These are phyloP conservation scores for Heliocybe sulcata DNA, from an alignment of 1,284 basidiomycete genomes.

Conservation along the genomic window DNA sequence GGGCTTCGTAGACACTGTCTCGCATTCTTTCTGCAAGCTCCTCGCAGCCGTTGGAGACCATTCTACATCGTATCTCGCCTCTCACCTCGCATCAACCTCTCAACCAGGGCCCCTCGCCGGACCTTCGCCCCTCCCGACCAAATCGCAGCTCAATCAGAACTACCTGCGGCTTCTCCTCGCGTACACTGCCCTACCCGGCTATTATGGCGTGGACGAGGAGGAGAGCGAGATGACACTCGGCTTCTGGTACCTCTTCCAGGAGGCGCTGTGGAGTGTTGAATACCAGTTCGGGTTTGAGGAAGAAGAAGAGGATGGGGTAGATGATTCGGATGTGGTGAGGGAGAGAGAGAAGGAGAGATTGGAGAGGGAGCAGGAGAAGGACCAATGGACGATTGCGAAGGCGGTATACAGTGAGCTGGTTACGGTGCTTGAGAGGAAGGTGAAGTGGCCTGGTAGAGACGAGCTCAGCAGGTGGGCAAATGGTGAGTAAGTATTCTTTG, in stretches of 20 bases:
- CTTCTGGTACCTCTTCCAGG: conserved; percentile 87
- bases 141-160: conserved; percentile 54
- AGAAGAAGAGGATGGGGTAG: conserved; percentile 24
- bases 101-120: conserved; percentile 6
- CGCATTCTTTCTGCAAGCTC: conserved; percentile 72
- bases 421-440: conserved; percentile 62
- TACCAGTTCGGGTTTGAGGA: conserved; percentile 40
- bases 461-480: conserved; percentile 52
- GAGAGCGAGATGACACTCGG: conserved; percentile 81
- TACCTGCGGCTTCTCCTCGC: conserved; percentile 69
- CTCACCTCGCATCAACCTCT: conserved; percentile 45
- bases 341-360: conserved; percentile 16
- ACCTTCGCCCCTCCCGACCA: conserved; percentile 21
- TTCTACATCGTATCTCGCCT: conserved; percentile 73
- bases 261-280: conserved; percentile 76
- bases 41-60: conserved; percentile 79
- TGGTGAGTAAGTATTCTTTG: conserved; percentile 35
- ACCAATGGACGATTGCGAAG: conserved; percentile 54
- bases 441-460: conserved; percentile 53
- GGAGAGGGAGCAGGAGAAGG: conserved; percentile 28
- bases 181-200: conserved; percentile 70
- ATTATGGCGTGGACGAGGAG: conserved; percentile 76
- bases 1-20: conserved; percentile 43
- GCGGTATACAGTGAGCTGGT: conserved; percentile 77
- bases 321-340: conserved; percentile 5